Base-by-base conservation (phyloP, 1,139 yeast genomes). In the Scheffersomyces lignicola region DNA sequence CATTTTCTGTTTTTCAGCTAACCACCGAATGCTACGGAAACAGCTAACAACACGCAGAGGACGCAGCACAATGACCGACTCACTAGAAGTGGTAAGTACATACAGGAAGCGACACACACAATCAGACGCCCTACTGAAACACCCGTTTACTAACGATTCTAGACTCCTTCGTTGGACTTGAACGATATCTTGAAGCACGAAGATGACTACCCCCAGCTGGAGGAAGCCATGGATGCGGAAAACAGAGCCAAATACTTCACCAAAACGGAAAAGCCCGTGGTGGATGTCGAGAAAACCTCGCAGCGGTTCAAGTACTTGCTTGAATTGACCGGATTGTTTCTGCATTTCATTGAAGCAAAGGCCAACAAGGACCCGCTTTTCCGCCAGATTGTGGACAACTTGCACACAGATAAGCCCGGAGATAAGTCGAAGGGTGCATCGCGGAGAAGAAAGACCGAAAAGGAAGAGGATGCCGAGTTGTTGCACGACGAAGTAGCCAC, bases 401-500 rank as follows among this genome's bases (percentile, higher is more conserved):
- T 79, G 27, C 59, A 62, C 39, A 15, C 6, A 16, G 44, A 40
- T 34, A 39, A 52, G 36, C 39, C 40, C 12, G 9, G 37, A 4
- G 36, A 37, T 14, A 29, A 42, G 23, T 37, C 32, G 8, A 40
- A 43, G 24, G 27, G 50, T 31, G 47, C 45, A 12, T 60, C 64
- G 43, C 69, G 73, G 36, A 63, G 76, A 45, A 69, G 87, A 38
- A 78, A 80, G 43, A 75, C 83, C 0, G 84, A 80, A 52, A 76
- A 79, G 48, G 88, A 81, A 49, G 89, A 82, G 55, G 87, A 80
- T 51, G 84, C 80, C 1, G 85, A 80, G 49, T 65, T 80, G 32
- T 62, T 80, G 49, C 67, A 74, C 29, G 82, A 76, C 38, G 83
- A 78, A 45, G 73, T 65, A 11, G 59, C 60, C 12, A 61, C 69